phyloP scores from a whole-genome alignment of 2,329 filamentous ascomycete species.

The Aspergillus sojae region DNA sequence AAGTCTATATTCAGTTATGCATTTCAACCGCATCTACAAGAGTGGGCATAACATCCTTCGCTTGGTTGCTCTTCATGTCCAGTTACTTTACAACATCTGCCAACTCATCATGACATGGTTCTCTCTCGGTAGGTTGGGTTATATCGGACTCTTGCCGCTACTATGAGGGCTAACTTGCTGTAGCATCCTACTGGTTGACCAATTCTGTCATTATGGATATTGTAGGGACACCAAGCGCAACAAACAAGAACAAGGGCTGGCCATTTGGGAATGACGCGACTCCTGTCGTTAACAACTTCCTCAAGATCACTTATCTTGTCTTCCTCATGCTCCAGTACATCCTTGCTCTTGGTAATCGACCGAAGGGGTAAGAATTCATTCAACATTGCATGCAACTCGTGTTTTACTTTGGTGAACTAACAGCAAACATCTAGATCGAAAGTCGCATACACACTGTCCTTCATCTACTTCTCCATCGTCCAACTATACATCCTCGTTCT shows the following conservation, averaged over 20 bases:
- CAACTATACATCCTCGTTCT: constrained; percentile 88
- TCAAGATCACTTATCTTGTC: constrained; percentile 89
- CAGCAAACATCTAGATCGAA: background rate
- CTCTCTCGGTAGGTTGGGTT: constrained; percentile 52
- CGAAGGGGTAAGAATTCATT: constrained; percentile 68
- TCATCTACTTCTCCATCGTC: constrained; percentile 88
- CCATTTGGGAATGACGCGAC: constrained; percentile 88
- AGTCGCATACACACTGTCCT: constrained; percentile 57
- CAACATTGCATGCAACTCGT: no score
- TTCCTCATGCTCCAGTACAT: constrained; percentile 96
- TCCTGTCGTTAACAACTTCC: constrained; percentile 84
- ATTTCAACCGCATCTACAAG: constrained; percentile 98
- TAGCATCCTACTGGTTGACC: constrained; percentile 95
- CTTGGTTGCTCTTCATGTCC: constrained; percentile 98
- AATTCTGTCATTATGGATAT: constrained; percentile 97
- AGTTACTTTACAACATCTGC: constrained; percentile 91
- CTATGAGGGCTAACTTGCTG: constrained; percentile 32
- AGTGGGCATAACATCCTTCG: constrained; percentile 94
- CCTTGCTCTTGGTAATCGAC: constrained; percentile 90
- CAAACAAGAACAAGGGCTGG: constrained; percentile 67
- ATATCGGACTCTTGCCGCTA: background rate
- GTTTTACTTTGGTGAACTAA: no score
- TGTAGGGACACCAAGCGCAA: constrained; percentile 70
- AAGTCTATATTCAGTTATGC: constrained; percentile 95
- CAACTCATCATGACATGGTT: constrained; percentile 94